Evolutionary conservation across 495 filamentous ascomycete genomes (phyloP).

Genomic region (Penicillium angulare): DNA sequence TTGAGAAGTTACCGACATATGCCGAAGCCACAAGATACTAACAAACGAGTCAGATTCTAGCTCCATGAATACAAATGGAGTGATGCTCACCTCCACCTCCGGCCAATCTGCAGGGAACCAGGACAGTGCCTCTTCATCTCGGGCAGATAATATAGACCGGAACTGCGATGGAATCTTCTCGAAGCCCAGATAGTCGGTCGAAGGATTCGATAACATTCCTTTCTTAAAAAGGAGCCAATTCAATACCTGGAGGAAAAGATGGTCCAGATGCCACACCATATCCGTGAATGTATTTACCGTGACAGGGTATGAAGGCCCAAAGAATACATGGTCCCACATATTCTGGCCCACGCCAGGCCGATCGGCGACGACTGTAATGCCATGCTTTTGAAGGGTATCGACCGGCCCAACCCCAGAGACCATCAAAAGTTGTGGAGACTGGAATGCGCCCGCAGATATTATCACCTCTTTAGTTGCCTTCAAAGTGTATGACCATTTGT

Average conservation of each 20-base stretch:
- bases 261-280: constrained; percentile 14
- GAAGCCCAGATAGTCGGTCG: constrained; percentile 44
- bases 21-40: constrained; percentile 37
- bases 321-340: constrained; percentile 43
- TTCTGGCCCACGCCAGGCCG: constrained; percentile 49
- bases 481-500: constrained; percentile 7
- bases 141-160: constrained; percentile 17
- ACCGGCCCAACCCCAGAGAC: constrained; percentile 45
- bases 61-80: neutral
- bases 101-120: constrained; percentile 56
- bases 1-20: constrained; percentile 42
- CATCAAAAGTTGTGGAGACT: constrained; percentile 16
- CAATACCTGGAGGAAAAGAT: neutral
- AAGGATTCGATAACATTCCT: constrained; percentile 45
- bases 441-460: constrained; percentile 13
- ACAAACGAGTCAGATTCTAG: neutral
- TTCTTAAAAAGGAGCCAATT: constrained; percentile 10
- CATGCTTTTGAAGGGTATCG: constrained; percentile 27
- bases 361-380: constrained; percentile 41
- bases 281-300: constrained; percentile 34
- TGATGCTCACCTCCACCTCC: constrained; percentile 46
- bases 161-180: constrained; percentile 41
- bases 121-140: constrained; percentile 29
- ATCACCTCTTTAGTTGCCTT: constrained; percentile 13
- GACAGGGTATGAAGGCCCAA: constrained; percentile 30